Conservation (phyloP, 2,329 filamentous ascomycete species). For the Aureobasidium sp. region DNA sequence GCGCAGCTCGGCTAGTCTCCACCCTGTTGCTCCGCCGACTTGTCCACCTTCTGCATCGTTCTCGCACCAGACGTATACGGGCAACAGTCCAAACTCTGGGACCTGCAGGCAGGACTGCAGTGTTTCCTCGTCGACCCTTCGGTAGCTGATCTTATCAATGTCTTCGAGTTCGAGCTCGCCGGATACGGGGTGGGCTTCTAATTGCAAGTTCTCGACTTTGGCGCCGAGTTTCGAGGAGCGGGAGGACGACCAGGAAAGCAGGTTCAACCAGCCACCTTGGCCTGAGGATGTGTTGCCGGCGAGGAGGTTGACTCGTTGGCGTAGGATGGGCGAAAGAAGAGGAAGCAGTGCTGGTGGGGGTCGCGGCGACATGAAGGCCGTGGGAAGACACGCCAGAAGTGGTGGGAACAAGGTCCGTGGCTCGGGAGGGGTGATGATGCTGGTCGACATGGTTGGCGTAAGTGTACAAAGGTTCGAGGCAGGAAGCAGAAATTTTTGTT, state of each 20-base stretch:
- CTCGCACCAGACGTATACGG: slow-evolving; percentile 64
- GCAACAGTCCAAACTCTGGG: slow-evolving; percentile 54
- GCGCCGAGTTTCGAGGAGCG: slow-evolving; percentile 53
- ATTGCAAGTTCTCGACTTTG: slow-evolving; percentile 53
- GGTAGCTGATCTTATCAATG: slow-evolving; percentile 54
- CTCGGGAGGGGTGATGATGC: slow-evolving; percentile 49
- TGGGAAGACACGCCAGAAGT: slow-evolving; percentile 56
- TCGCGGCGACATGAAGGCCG: slow-evolving; percentile 51
- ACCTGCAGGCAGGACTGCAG: slow-evolving; percentile 61
- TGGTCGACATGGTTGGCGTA: neutral
- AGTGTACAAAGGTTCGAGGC: neutral
- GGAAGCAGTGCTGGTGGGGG: slow-evolving; percentile 56
- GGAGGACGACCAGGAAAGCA: slow-evolving; percentile 61
- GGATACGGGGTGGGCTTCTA: slow-evolving; percentile 75
- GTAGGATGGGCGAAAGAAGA: slow-evolving; percentile 56
- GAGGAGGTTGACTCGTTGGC: slow-evolving; percentile 57
- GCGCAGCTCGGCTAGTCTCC: slow-evolving; percentile 66
- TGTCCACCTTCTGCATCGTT: slow-evolving; percentile 53
- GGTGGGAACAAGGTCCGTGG: slow-evolving; percentile 53
- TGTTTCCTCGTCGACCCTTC: slow-evolving; percentile 68
- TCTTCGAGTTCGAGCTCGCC: slow-evolving; percentile 74
- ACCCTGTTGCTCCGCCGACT: slow-evolving; percentile 47
- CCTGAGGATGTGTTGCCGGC: slow-evolving; percentile 40
- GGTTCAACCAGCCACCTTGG: slow-evolving; percentile 56
- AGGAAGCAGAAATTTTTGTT: neutral